Percentiles rank a stretch among this genome's conserved stretches.
These are phyloP conservation scores for Diospyros kaki DNA, from an alignment of 148 eudicot genomes.

Conservation along the genomic window DNA sequence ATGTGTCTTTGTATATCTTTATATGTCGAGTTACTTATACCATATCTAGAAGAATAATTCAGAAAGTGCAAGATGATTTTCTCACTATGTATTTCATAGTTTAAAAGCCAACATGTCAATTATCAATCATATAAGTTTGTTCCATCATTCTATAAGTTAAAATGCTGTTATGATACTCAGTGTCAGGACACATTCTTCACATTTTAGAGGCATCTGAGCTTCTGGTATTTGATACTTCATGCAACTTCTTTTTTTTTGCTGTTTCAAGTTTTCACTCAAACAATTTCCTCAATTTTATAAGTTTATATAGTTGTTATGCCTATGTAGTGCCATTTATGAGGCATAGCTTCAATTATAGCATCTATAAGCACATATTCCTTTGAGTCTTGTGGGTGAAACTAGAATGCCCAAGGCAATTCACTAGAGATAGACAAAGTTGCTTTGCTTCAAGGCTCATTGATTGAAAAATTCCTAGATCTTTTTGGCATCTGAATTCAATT, in stretches of 20 bases:
- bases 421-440: neutral
- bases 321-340: neutral
- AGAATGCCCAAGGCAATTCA: neutral
- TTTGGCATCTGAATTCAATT: neutral
- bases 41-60: too few species aligned
- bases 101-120: too few species aligned
- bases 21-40: too few species aligned
- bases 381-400: neutral
- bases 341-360: neutral
- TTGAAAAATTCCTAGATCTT: neutral
- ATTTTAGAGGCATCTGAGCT: neutral
- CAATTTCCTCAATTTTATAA: slow-evolving; percentile 1
- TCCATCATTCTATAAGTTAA: too few species aligned
- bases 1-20: too few species aligned
- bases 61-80: too few species aligned
- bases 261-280: neutral
- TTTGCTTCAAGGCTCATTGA: neutral
- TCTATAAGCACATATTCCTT: neutral
- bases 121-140: too few species aligned
- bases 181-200: neutral
- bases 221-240: neutral
- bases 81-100: too few species aligned
- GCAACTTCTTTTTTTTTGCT: neutral
- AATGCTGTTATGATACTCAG: too few species aligned
- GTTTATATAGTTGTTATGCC: neutral